Base-by-base conservation (phyloP, 257 asterid genomes). In the Paraleonurus japonicus region DNA sequence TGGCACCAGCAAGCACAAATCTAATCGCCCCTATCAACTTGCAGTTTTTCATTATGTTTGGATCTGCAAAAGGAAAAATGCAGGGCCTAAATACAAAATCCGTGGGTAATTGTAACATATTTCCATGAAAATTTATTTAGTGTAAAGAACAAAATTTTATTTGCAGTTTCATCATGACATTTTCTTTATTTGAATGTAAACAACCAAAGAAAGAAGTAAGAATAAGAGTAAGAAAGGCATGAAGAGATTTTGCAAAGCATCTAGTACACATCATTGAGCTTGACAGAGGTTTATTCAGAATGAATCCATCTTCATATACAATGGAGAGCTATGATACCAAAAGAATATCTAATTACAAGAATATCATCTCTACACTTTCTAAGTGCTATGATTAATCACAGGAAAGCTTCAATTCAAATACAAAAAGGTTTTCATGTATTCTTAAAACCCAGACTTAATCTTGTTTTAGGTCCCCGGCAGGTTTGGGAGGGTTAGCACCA, bases 1-100 rank as follows among this genome's bases (percentile, higher is more conserved):
- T 95, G 77, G 99, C 99, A 80, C 99, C 99, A 73, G 99, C 80
- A 59, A 95, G 96, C 65, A 95, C 98, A 85, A 81, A 92, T 81
- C 76, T 89, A 75, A 95, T 89, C 0, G 99, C 99, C 9, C 73
- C 98, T 83, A 76, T 95, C 99, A 80, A 95, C 99, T 86, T 95
- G 98, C 45, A 95, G 81, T 71, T 88, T 73, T 88, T 95, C 99
- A 95, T 95, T 78, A 95, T 87, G 79, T 88, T 80, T 69, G 99
- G 99, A 87, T 95, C 99, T 95, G 89, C 72, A 68, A 64, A 81
- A 65, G 60, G 69, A 69, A 53, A 65, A 50, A 65, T 7, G 22
- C 20, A 70, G 63, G 16, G 39, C 41, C 70, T 30, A 19, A 41
- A 71, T 20, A 28, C 20, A 53, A 11, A 13, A 17, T 54, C 50